Base-by-base conservation (phyloP, 2,329 filamentous ascomycete species). In the Aspergillus ochraceus region DNA sequence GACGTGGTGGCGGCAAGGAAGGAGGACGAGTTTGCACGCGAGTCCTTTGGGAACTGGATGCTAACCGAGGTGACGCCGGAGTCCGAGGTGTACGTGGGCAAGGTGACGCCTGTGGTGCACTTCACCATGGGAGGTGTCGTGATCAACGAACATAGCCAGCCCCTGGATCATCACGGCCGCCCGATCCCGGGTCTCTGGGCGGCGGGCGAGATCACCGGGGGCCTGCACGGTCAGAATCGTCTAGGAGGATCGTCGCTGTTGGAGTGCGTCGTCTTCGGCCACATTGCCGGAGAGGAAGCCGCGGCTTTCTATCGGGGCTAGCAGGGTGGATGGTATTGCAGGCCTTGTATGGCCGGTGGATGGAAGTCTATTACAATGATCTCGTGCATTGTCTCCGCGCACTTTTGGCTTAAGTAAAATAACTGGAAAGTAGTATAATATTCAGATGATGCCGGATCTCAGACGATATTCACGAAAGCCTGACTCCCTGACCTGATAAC, bases 81-180 rank as follows among this genome's bases (percentile, higher is more conserved):
- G 0, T 78, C 83, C 4, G 78, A 84, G 29, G 76, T 88, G 0
- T 87, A 84, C 60, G 71, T 88, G 0, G 87, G 86, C 0, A 79
- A 71, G 1, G 84, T 89, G 1, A 89, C 87, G 4, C 86, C 86
- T 0, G 84, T 88, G 0, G 79, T 85, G 2, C 86, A 89, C 66
- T 89, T 88, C 65, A 88, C 86, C 1, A 89, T 89, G 86, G 86
- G 86, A 4, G 86, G 86, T 0, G 86, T 83, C 0, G 76, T 82
- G 2, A 85, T 88, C 63, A 83, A 86, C 64, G 75, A 81, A 6
- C 75, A 79, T 49, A 79, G 80, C 1, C 80, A 83, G 62, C 81
- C 88, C 0, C 66, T 89, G 12, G 71, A 76, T 6, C 68, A 69
- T 8, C 68, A 74, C 2, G 70, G 78, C 12, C 69, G 69, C 32